Conservation (phyloP, 2,329 filamentous ascomycete genomes). For the Ceratocystis eucalypticola region DNA sequence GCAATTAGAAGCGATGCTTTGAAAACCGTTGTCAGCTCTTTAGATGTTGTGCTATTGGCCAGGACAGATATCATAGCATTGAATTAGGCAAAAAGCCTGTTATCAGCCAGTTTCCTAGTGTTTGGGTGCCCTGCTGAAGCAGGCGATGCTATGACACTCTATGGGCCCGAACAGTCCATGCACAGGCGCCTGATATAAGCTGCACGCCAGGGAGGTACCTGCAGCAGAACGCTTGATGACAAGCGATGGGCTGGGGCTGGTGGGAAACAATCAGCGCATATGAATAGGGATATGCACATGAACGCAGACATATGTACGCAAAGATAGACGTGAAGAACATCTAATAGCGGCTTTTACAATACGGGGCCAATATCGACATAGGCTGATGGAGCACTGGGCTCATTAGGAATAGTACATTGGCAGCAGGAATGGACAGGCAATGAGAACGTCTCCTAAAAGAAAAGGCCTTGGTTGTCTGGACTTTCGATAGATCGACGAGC, state of each 20-base stretch:
- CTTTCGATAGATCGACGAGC: too few relatives aligned
- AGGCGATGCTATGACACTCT: neutral
- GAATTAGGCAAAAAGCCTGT: constrained; percentile 3
- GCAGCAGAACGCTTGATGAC: neutral
- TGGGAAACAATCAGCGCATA: neutral
- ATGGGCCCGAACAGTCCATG: neutral
- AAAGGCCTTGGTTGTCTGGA: neutral
- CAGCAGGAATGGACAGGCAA: too few relatives aligned
- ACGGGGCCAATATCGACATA: too few relatives aligned
- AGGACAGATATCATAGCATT: neutral
- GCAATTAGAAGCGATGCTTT: constrained; percentile 2
- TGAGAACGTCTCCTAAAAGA: too few relatives aligned
- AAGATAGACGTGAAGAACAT: neutral
- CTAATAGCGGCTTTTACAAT: neutral
- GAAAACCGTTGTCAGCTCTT: constrained; percentile 2
- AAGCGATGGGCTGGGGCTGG: neutral
- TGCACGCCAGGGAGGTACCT: constrained; percentile 8
- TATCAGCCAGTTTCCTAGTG: neutral
- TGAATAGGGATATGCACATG: neutral
- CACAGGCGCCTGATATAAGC: neutral
- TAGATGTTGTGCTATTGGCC: constrained; percentile 2
- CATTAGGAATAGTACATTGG: too few relatives aligned
- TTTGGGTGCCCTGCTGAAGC: neutral
- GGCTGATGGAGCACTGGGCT: too few relatives aligned
- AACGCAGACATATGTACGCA: too few relatives aligned